Percentiles rank a stretch among this genome's conserved stretches.
Conservation (phyloP, 768 basidiomycete genomes). For the Pleurotus platypus region DNA sequence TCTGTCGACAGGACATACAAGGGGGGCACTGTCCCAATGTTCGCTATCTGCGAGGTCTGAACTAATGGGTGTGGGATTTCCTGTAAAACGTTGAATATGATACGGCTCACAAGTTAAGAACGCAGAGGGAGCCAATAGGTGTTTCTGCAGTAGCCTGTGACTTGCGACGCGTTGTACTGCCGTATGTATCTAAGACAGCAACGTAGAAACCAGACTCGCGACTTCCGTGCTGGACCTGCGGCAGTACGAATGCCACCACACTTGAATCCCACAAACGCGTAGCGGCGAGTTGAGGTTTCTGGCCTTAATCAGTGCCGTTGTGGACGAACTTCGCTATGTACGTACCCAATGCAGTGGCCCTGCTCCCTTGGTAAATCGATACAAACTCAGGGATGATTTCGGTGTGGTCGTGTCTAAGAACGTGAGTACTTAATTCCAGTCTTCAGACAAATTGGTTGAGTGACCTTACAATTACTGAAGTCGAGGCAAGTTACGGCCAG, state of each 20-base stretch:
- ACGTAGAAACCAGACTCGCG: conserved; percentile 36
- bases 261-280: conserved; percentile 39
- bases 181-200: conserved; percentile 46
- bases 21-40: conserved; percentile 44
- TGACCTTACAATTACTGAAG: conserved; percentile 54
- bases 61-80: conserved; percentile 28
- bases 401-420: conserved; percentile 31
- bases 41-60: conserved; percentile 48
- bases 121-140: conserved; percentile 42
- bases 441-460: not conserved
- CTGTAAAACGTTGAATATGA: not conserved
- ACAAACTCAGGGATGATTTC: conserved; percentile 32
- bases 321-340: not conserved
- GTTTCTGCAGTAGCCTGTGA: conserved; percentile 30
- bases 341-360: conserved; percentile 37
- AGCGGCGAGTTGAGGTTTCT: conserved; percentile 30
- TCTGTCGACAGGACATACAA: conserved; percentile 39
- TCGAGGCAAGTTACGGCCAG: conserved; percentile 54
- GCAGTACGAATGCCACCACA: conserved; percentile 43
- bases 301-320: not conserved
- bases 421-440: not conserved
- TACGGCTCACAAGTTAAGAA: conserved; percentile 52
- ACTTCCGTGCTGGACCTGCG: conserved; percentile 27
- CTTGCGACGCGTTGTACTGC: conserved; percentile 29
- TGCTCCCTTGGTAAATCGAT: conserved; percentile 23